A percentile compares a stretch with the other conserved stretches of the same genome.
phyloP scores from a whole-genome alignment of 352 stramenopile species.

The Phytophthora chlamydospora region DNA sequence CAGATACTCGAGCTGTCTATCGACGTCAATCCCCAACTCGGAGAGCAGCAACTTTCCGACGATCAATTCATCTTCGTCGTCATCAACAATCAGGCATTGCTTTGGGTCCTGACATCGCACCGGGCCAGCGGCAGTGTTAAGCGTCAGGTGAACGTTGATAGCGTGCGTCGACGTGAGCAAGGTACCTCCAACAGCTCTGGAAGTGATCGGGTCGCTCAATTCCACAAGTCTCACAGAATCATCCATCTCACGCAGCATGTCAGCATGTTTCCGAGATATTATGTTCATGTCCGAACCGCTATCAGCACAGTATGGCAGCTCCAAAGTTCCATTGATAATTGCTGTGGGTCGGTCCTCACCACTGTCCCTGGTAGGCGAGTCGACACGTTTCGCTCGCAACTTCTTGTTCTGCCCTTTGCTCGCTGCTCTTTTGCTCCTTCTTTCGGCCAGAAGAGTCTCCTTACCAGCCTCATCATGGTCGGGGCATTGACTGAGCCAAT shows the following conservation, averaged over 20 bases:
- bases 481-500: slow-evolving; percentile 20
- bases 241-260: neutral
- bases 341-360: neutral
- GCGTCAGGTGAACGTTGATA: neutral
- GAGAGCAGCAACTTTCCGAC: slow-evolving; percentile 4
- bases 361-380: neutral
- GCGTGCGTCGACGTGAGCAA: neutral
- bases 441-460: slow-evolving; percentile 7
- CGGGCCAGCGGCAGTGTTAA: slow-evolving; percentile 7
- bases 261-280: slow-evolving; percentile 4
- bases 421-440: neutral
- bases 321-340: slow-evolving; percentile 3
- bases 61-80: slow-evolving; percentile 5
- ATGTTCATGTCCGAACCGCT: slow-evolving; percentile 26
- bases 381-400: slow-evolving; percentile 1
- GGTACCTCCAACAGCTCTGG: neutral
- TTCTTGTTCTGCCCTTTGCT: neutral
- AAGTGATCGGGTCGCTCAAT: neutral
- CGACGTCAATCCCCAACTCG: slow-evolving; percentile 7
- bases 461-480: slow-evolving; percentile 15
- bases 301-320: slow-evolving; percentile 14
- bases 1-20: slow-evolving; percentile 10
- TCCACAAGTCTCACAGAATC: neutral
- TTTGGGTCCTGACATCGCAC: slow-evolving; percentile 7
- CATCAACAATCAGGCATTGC: slow-evolving; percentile 4